Evolutionary conservation across 352 stramenopile species (phyloP), one percentile per base, ranked within the genome.

Genomic region (Phytopythium sindhum): DNA sequence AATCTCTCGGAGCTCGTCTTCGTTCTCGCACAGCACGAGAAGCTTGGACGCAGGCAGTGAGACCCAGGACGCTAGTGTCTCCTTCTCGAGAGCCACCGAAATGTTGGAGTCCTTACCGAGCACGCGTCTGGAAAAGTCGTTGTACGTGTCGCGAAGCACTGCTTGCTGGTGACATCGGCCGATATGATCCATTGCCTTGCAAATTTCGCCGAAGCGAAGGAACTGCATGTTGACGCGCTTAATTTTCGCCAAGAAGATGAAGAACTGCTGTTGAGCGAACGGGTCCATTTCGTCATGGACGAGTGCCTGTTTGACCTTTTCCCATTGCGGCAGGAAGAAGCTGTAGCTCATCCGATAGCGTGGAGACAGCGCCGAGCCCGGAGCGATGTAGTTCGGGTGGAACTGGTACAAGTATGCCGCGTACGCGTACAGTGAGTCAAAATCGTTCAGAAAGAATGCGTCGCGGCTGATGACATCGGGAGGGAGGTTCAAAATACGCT

Each of bases 71-170:
- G 80, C 82, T 0, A 93, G 61, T 17, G 78, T 88, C 53, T 91
- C 81, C 55, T 87, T 89, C 63, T 93, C 81, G 0, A 93, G 66
- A 0, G 78, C 77, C 0, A 90, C 73, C 0, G 79, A 86, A 35
- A 93, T 89, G 23, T 78, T 90, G 1, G 82, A 90, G 42, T 91
- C 83, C 64, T 90, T 89, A 2, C 83, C 78, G 12, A 89, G 61
- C 17, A 90, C 76, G 8, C 82, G 71, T 9, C 85, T 64, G 12
- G 75, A 80, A 29, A 94, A 86, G 21, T 92, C 85, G 59, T 88
- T 89, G 54, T 81, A 88, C 3, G 66, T 75, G n/a, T 86, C 78
- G 42, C 72, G 72, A 21, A 75, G 68, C 0, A 82, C 78, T 17
- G 63, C 42, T 7, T 75, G 67, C 57, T 88, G 76, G 54, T 93